phyloP scores from a whole-genome alignment of 192 early-diverging fungal genomes.

The Diversispora epigaea region DNA sequence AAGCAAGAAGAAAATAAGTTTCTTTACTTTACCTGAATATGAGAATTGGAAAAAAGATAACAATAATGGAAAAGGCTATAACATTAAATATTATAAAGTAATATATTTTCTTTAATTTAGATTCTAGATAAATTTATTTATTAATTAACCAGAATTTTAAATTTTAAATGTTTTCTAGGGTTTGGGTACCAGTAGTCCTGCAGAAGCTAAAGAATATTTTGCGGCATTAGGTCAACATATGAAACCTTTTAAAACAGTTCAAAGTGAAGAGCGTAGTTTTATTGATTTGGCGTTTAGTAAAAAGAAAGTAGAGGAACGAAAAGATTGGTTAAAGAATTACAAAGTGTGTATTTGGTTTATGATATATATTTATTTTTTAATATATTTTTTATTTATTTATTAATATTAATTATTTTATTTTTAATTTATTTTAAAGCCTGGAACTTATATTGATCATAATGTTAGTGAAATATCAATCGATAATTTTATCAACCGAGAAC shows the following conservation, averaged over 20 bases:
- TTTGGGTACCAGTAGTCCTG: slow-evolving; percentile 82
- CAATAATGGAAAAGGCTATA: slow-evolving; percentile 75
- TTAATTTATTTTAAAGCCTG: slow-evolving; percentile 44
- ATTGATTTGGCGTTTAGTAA: slow-evolving; percentile 98
- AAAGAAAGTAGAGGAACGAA: slow-evolving; percentile 89
- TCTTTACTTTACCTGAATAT: slow-evolving; percentile 94
- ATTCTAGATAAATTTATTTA: neutral
- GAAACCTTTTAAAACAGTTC: slow-evolving; percentile 68
- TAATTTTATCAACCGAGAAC: slow-evolving; percentile 94
- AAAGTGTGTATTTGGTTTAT: slow-evolving; percentile 34
- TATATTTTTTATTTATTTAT: too few relatives aligned
- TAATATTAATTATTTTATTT: too few relatives aligned
- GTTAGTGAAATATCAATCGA: slow-evolving; percentile 71
- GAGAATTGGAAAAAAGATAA: slow-evolving; percentile 74
- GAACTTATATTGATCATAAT: slow-evolving; percentile 86
- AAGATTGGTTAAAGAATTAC: slow-evolving; percentile 85
- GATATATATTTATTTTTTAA: too few relatives aligned
- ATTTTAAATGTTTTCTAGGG: slow-evolving; percentile 48
- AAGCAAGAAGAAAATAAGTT: slow-evolving; percentile 55
- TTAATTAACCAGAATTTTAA: neutral
- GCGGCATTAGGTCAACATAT: slow-evolving; percentile 72
- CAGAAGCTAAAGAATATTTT: slow-evolving; percentile 93
- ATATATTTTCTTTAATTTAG: neutral
- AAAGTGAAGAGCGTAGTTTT: slow-evolving; percentile 65
- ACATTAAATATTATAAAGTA: slow-evolving; percentile 92